phyloP scores from a whole-genome alignment of 2,329 filamentous ascomycete genomes.

The Passalora sequoiae region DNA sequence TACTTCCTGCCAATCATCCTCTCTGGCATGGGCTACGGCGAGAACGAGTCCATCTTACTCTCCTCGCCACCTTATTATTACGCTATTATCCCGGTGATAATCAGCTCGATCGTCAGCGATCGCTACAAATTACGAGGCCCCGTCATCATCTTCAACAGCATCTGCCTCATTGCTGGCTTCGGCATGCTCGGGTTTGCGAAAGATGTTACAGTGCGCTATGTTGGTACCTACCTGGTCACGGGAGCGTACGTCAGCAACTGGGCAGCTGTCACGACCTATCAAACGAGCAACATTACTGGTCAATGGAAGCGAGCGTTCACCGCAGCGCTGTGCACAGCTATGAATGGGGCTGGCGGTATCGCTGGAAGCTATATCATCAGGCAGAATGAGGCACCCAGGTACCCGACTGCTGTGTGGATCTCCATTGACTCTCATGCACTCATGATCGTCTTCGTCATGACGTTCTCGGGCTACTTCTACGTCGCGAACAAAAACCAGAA shows the following conservation, averaged over 20 bases:
- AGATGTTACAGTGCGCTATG: conserved; percentile 57
- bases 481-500: conserved; percentile 27
- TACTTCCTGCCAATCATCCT: conserved; percentile 57
- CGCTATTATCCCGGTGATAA: conserved; percentile 57
- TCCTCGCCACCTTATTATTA: conserved; percentile 66
- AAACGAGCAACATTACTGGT: conserved; percentile 57
- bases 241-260: conserved; percentile 66
- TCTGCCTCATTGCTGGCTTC: conserved; percentile 59
- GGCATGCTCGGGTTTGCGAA: conserved; percentile 59
- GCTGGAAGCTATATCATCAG: conserved; percentile 63
- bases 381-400: conserved; percentile 56
- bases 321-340: conserved; percentile 54
- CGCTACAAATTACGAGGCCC: conserved; percentile 56
- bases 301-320: conserved; percentile 63
- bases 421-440: conserved; percentile 49
- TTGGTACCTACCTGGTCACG: conserved; percentile 61
- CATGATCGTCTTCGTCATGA: conserved; percentile 26
- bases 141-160: conserved; percentile 60
- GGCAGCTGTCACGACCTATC: conserved; percentile 60
- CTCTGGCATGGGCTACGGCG: conserved; percentile 42
- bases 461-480: conserved; percentile 28
- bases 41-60: conserved; percentile 51
- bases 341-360: conserved; percentile 59
- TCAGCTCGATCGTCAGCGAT: conserved; percentile 61
- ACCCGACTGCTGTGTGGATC: conserved; percentile 62